Conservation (phyloP, 768 basidiomycete genomes). For the Mycena metata region DNA sequence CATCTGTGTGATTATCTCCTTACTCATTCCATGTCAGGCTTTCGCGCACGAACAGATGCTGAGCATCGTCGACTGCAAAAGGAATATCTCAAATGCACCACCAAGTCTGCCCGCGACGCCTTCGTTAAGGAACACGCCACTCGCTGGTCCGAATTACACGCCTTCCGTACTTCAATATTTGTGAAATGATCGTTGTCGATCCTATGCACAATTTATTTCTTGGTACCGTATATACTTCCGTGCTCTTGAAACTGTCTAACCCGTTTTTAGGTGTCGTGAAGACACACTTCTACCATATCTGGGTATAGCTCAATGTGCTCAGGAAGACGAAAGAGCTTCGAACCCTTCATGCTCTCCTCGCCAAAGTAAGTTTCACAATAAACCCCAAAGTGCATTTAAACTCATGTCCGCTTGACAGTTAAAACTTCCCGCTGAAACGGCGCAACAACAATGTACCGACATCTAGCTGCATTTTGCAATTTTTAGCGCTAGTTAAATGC, state of each 20-base stretch:
- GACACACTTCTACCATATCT: not conserved
- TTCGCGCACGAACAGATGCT: too few relatives aligned
- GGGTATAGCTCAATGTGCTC: not conserved
- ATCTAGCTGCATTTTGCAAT: too few relatives aligned
- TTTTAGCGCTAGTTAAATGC: too few relatives aligned
- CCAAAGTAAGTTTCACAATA: slow-evolving; percentile 3
- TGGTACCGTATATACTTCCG: slow-evolving; percentile 20
- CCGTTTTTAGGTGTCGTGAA: not conserved
- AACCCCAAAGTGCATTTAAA: too few relatives aligned
- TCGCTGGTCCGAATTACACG: not conserved
- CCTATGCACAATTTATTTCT: not conserved
- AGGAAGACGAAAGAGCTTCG: not conserved
- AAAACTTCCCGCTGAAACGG: not conserved
- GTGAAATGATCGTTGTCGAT: not conserved
- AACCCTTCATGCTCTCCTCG: not conserved
- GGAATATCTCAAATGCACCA: not conserved
- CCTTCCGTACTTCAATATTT: not conserved
- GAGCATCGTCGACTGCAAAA: slow-evolving; percentile 27
- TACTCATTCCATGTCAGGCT: not conserved
- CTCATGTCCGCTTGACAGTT: not conserved
- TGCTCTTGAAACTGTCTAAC: too few relatives aligned
- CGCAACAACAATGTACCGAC: too few relatives aligned
- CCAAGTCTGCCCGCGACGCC: not conserved
- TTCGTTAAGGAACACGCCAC: not conserved
- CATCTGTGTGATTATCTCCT: too few relatives aligned